Evolutionary conservation across 805 yeast genomes (phyloP), one percentile per base, ranked within the genome.

Genomic region (Zygosaccharomyces siamensis): DNA sequence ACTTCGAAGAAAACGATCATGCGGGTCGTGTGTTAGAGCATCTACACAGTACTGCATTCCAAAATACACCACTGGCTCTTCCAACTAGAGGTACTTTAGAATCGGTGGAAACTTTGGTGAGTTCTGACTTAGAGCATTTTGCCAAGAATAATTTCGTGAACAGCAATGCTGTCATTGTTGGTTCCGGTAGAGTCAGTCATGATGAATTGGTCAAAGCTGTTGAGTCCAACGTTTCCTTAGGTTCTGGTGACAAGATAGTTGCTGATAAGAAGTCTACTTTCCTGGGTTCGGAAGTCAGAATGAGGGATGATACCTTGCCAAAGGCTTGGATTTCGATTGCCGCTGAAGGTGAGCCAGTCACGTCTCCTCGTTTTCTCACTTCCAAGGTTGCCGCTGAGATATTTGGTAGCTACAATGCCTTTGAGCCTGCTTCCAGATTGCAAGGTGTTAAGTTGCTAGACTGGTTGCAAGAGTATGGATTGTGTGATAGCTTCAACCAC

Each of bases 301-400:
- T 85, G 74, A 84, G 95, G 81, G 95, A 86, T 66, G 95, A 86
- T 71, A 86, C 89, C 60, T 67, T 84, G 63, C 88, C 92, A 66
- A 78, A 80, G 66, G 93, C 92, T 49, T 84, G 84, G 77, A 77
- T 85, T 61, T 71, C 89, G 47, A 75, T 86, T 61, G 89, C 89
- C 50, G 92, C 77, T 48, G 75, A 79, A 63, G 88, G 89, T 73
- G 90, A 84, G 71, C 73, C 83, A 39, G 52, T 76, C 43, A 63
- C 64, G 52, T 81, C 90, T 49, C 80, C 83, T 57, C 78, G 83
- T 62, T 84, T 76, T 74, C 77, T 77, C 69, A 79, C 80, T 53
- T 83, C 92, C 57, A 72, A 83, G 70, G 89, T 86, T 59, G 92
- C 89, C 48, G 77, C 92, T 53, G 70, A 75, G 63, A 71, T 80